Evolutionary conservation across 768 basidiomycete species (phyloP).

Genomic region (Melanogaster broomeanus): DNA sequence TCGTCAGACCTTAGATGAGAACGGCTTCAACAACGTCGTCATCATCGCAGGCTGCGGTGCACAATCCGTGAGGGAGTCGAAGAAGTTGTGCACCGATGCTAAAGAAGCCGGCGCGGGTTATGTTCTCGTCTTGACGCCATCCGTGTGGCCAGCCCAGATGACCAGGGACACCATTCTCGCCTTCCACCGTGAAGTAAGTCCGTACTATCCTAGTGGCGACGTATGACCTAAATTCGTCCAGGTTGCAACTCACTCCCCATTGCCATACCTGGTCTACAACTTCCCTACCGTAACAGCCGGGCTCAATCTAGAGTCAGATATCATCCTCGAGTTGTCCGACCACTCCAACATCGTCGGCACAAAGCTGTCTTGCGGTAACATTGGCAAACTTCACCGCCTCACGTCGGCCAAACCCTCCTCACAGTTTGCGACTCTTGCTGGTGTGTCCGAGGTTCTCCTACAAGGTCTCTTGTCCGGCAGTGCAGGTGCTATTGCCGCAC

Average conservation of each 20-base stretch:
- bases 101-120: conserved; percentile 82
- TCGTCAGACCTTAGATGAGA: conserved; percentile 68
- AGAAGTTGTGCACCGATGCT: conserved; percentile 68
- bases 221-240: conserved; percentile 22
- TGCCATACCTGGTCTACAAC: conserved; percentile 83
- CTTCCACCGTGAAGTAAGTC: conserved; percentile 62
- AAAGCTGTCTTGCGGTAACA: conserved; percentile 83
- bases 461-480: conserved; percentile 63
- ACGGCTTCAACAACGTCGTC: conserved; percentile 64
- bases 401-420: conserved; percentile 53
- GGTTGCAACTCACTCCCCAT: conserved; percentile 69
- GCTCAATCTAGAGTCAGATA: conserved; percentile 82
- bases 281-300: conserved; percentile 83
- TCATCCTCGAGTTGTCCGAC: conserved; percentile 61
- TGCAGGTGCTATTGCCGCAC: conserved; percentile 66
- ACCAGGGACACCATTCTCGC: conserved; percentile 58
- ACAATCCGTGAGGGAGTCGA: conserved; percentile 76
- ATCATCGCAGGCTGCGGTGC: conserved; percentile 86
- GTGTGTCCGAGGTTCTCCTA: conserved; percentile 69
- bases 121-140: conserved; percentile 73
- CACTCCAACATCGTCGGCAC: conserved; percentile 88
- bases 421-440: conserved; percentile 73
- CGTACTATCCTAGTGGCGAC: background rate
- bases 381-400: conserved; percentile 81
- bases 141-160: conserved; percentile 70